A percentile compares a stretch with the other conserved stretches of the same genome.
These are phyloP conservation scores for Chlamydomonas eustigma DNA, from an alignment of 139 green algal genomes.

Conservation along the genomic window DNA sequence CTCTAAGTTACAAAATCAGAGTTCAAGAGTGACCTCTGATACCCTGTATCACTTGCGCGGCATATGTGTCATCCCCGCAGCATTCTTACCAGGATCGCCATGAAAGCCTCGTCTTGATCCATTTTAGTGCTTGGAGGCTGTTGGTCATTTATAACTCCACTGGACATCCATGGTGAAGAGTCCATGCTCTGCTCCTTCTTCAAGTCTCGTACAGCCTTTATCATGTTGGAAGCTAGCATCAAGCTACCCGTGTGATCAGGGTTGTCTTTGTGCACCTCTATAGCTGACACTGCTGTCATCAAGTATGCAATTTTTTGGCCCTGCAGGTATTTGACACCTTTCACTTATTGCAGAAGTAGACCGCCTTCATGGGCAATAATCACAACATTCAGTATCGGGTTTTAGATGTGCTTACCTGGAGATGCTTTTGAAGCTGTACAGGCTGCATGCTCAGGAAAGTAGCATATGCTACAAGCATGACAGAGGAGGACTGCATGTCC, in stretches of 20 bases:
- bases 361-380: background rate
- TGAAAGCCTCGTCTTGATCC: background rate
- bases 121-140: background rate
- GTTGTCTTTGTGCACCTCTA: background rate
- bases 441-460: background rate
- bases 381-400: background rate
- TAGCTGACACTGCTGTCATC: background rate
- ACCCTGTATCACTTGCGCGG: no score
- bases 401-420: background rate
- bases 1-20: no score
- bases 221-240: background rate
- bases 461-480: constrained; percentile 3
- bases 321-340: no score
- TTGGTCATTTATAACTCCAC: background rate
- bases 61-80: background rate
- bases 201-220: background rate
- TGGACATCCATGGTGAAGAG: background rate
- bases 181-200: background rate
- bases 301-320: background rate
- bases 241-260: background rate
- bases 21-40: no score
- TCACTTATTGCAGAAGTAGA: background rate
- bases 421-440: background rate
- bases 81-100: background rate
- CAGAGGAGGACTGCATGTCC: background rate